phyloP scores from a whole-genome alignment of 139 green algal genomes.

The Yamagishiella unicocca region DNA sequence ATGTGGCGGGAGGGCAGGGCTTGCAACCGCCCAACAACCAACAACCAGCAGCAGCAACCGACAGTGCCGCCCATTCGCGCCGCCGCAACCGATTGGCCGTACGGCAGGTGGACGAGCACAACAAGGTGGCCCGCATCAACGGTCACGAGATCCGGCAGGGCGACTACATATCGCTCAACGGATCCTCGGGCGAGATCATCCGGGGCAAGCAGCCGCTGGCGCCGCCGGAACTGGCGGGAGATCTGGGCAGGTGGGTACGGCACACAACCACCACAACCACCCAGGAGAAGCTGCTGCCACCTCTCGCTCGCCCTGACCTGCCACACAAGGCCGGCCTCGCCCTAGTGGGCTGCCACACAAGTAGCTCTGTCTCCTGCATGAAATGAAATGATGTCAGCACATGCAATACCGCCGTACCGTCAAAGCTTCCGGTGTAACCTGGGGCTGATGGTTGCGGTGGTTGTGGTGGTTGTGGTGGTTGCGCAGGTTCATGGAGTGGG shows the following conservation, averaged over 20 bases:
- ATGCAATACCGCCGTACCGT: no score
- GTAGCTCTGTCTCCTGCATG: no score
- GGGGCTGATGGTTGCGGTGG: no score
- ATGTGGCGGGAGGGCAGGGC: neutral
- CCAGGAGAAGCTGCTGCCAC: no score
- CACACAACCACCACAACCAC: no score
- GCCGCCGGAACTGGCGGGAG: conserved; percentile 59
- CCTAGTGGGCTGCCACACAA: no score
- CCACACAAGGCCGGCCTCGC: no score
- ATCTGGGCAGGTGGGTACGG: conserved; percentile 67
- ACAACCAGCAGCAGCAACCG: neutral
- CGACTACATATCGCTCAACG: conserved; percentile 87
- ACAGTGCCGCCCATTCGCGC: neutral
- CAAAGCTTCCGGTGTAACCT: no score
- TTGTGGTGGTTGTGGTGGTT: no score
- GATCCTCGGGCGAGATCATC: conserved; percentile 86
- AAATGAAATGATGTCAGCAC: no score
- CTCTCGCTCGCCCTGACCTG: no score
- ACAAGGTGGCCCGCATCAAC: conserved; percentile 41
- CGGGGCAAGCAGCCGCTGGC: conserved; percentile 67
- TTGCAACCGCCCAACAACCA: neutral
- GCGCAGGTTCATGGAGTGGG: conserved; percentile 86
- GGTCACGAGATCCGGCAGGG: conserved; percentile 76
- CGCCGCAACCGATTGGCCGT: no score
- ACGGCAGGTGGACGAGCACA: conserved; percentile 56